A percentile compares a stretch with the other conserved stretches of the same genome.
These are phyloP conservation scores for Aegilops sharonensis DNA, from an alignment of 176 grass and related monocot genomes.

Conservation along the genomic window DNA sequence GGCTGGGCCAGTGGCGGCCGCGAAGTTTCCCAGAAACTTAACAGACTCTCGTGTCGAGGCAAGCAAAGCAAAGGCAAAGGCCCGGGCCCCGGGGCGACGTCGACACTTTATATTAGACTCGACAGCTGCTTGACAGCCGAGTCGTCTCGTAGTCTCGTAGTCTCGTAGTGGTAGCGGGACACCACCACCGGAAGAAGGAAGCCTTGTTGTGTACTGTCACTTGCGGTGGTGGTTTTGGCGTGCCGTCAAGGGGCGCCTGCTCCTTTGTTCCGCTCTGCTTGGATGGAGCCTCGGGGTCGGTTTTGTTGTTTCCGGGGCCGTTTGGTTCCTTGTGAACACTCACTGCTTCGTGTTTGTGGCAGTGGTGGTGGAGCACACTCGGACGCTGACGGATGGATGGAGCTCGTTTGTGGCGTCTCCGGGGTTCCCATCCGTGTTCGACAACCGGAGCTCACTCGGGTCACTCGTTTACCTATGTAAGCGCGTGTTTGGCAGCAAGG, in stretches of 20 bases:
- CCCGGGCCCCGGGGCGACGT: no score
- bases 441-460: background rate
- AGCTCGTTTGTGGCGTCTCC: no score
- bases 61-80: no score
- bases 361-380: no score
- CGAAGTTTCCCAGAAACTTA: conserved; percentile 29
- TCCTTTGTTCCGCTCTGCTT: background rate
- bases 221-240: background rate
- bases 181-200: no score
- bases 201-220: no score
- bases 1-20: background rate
- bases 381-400: no score
- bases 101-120: no score
- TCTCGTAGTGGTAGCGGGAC: background rate
- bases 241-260: background rate
- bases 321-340: background rate
- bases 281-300: background rate
- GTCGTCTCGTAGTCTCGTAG: background rate
- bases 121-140: background rate
- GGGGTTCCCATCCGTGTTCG: background rate
- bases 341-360: background rate
- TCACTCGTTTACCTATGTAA: background rate
- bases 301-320: background rate
- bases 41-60: no score
- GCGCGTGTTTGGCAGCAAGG: no score